Percentiles rank a stretch among this genome's conserved stretches.
phyloP scores from a whole-genome alignment of 2,329 filamentous ascomycete species.

The Ilyonectria sp. region DNA sequence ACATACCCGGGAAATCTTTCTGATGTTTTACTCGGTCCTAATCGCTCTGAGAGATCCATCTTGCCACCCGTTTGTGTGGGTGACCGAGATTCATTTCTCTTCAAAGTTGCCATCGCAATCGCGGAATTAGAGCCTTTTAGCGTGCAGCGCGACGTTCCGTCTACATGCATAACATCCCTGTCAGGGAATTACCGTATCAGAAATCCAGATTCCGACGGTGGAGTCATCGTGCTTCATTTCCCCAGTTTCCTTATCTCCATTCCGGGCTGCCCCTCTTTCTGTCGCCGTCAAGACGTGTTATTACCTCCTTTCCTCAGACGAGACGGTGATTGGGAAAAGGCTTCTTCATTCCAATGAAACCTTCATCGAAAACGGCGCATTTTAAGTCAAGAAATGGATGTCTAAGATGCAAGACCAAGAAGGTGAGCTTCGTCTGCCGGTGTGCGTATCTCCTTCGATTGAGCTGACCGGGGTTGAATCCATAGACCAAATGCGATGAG shows the following conservation, averaged over 20 bases:
- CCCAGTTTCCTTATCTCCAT: not conserved
- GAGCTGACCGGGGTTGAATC: constrained; percentile 1
- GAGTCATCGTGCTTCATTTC: not conserved
- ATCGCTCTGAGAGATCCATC: too few relatives aligned
- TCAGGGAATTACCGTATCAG: not conserved
- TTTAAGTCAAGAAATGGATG: constrained; percentile 24
- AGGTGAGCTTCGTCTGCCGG: constrained; percentile 7
- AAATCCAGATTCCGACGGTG: not conserved
- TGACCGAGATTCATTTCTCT: too few relatives aligned
- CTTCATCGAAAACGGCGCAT: constrained; percentile 11
- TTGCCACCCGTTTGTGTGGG: too few relatives aligned
- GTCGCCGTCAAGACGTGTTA: not conserved
- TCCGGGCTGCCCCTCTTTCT: not conserved
- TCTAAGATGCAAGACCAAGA: constrained; percentile 28
- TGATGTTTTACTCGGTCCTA: too few relatives aligned
- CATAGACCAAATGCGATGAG: constrained; percentile 43
- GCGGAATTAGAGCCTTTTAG: too few relatives aligned
- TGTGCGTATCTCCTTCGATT: not conserved
- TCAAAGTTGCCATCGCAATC: too few relatives aligned
- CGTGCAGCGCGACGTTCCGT: not conserved
- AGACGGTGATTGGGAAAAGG: not conserved
- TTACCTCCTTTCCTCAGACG: not conserved
- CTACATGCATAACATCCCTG: not conserved
- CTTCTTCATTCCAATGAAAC: constrained; percentile 4
- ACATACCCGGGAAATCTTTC: too few relatives aligned